Percentiles rank a stretch among this genome's conserved stretches.
Conservation (phyloP, 176 grass and related monocot genomes). For the Oryza rufipogon region DNA sequence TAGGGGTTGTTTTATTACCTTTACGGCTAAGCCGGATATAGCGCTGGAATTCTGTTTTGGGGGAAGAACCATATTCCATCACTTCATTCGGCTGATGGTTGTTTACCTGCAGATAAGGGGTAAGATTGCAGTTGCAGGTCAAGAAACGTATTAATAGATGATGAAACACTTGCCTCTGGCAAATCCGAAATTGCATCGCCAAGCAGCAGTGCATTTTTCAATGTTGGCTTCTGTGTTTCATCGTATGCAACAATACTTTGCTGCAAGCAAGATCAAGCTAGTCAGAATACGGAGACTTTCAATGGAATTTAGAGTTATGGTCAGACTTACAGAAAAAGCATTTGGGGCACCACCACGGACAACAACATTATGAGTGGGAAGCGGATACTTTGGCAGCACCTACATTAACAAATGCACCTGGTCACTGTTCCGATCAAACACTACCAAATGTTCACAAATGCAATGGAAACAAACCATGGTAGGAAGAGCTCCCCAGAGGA, state of each 20-base stretch:
- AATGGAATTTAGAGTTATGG: neutral
- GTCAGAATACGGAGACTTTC: neutral
- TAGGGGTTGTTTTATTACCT: conserved; percentile 36
- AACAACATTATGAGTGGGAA: conserved; percentile 82
- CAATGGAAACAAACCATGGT: conserved; percentile 57
- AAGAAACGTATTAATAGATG: neutral
- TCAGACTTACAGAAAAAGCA: conserved; percentile 67
- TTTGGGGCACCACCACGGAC: conserved; percentile 59
- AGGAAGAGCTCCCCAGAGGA: conserved; percentile 79
- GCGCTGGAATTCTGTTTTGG: conserved; percentile 65
- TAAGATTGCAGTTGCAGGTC: conserved; percentile 4
- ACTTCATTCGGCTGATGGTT: conserved; percentile 67
- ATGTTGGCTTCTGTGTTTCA: conserved; percentile 47
- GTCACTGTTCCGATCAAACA: neutral
- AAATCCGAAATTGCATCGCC: conserved; percentile 86
- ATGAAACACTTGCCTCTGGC: conserved; percentile 49
- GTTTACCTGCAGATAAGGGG: conserved; percentile 50
- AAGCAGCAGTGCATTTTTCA: conserved; percentile 64
- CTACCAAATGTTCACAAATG: neutral
- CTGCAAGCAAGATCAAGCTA: conserved; percentile 43
- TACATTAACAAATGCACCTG: conserved; percentile 21
- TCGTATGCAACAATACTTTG: conserved; percentile 83
- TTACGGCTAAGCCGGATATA: conserved; percentile 68
- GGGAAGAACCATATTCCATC: conserved; percentile 43
- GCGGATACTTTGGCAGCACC: conserved; percentile 77